Evolutionary conservation across 495 filamentous ascomycete genomes (phyloP), one percentile per base, ranked within the genome.

Genomic region (Halenospora varia): DNA sequence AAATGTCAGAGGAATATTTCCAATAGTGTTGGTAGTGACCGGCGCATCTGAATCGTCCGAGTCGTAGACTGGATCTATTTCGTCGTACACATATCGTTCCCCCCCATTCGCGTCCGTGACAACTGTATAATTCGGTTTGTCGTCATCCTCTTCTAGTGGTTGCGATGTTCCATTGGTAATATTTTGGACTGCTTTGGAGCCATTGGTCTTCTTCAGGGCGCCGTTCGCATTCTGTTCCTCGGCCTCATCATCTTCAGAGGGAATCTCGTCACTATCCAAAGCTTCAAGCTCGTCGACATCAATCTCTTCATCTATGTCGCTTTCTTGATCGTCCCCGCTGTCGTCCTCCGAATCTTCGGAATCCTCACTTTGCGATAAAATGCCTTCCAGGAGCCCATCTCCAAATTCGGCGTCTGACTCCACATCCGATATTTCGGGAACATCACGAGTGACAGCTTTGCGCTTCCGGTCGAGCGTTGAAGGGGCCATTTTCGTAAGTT

Each of bases 31-130:
- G 11, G 76, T 75, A 23, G 85, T 83, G 23, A 82, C 87, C 46
- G 88, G 84, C 8, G 85, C 85, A 66, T 97, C 94, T 2, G 88
- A 85, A 64, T 96, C 92, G 71, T 98, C 95, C 1, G 91, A 94
- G 67, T 96, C 94, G 75, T 98, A 96, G 51, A 91, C 88, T 0
- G 94, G 90, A 57, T 97, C 89, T 57, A 98, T 94, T 61, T 96
- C 93, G 56, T 85, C 78, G 71, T 92, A 93, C 25, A 70, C 76
- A 53, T 82, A 82, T 65, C 77, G 70, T 44, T 68, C 70, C 56
- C 72, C 71, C 10, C 77, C 78, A 65, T 81, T 81, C 51, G 78
- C 80, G 48, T 83, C 79, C 59, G 65, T 79, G 35, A 77, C 76
- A 42, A 88, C 68, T 48, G 71, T 80, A 62, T 82, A 86, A 56